Percentiles rank a stretch among this genome's conserved stretches.
These are phyloP conservation scores for Acorus calamus DNA, from an alignment of 106 monocot species.

Conservation along the genomic window DNA sequence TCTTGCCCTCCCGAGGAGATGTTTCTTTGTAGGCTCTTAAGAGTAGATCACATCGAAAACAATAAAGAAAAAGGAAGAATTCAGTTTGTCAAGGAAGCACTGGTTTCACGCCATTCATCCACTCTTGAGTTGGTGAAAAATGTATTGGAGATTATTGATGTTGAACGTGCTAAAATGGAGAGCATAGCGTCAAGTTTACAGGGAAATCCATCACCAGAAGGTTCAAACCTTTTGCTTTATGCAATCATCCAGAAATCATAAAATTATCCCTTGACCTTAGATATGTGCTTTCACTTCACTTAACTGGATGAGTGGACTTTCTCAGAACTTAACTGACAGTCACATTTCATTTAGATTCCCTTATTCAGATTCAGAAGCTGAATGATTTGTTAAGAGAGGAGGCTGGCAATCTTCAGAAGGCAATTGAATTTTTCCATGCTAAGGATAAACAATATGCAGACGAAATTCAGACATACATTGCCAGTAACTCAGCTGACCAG, in stretches of 20 bases:
- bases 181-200: slow-evolving; percentile 33
- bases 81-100: slow-evolving; percentile 52
- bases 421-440: slow-evolving; percentile 46
- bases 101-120: slow-evolving; percentile 43
- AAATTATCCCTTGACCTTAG: too few species aligned
- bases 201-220: slow-evolving; percentile 60
- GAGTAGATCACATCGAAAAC: slow-evolving; percentile 19
- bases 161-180: slow-evolving; percentile 47
- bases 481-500: slow-evolving; percentile 40
- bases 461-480: slow-evolving; percentile 45
- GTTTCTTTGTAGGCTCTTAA: slow-evolving; percentile 61
- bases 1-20: slow-evolving; percentile 64
- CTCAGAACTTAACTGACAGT: not conserved
- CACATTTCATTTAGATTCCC: slow-evolving; percentile 38
- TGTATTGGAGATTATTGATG: slow-evolving; percentile 46
- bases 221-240: slow-evolving; percentile 1
- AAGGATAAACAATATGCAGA: slow-evolving; percentile 55
- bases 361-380: slow-evolving; percentile 52
- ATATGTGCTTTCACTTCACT: too few species aligned
- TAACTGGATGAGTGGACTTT: too few species aligned
- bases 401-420: slow-evolving; percentile 36
- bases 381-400: slow-evolving; percentile 52
- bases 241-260: slow-evolving; percentile 1
- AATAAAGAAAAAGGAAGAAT: slow-evolving; percentile 11
- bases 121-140: slow-evolving; percentile 65